Base-by-base conservation (phyloP, 768 basidiomycete species). In the Psilocybe tampanensis region DNA sequence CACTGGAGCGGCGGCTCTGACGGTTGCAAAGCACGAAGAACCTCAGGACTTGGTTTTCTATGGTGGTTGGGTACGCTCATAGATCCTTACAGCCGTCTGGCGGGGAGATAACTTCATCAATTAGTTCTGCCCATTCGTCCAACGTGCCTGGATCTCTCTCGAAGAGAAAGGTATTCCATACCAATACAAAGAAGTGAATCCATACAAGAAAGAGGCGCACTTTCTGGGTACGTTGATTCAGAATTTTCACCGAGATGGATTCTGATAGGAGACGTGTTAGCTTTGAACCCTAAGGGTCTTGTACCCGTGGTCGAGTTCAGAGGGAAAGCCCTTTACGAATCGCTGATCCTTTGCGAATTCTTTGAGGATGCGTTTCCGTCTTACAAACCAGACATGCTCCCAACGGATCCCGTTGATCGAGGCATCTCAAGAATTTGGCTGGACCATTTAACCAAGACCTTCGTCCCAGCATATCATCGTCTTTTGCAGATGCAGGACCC, bases 161-260 rank as follows among this genome's bases (percentile, higher is more conserved):
- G 86, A 90, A 64, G 88, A 89, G 65, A 81, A 77, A 52, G 80
- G 80, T 0, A 82, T 89, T 24, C 82, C 83, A 1, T 90, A 89
- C 63, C 85, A 86, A 59, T 88, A 86, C 66, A 79, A 80, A 56
- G 85, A 88, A 65, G 78, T 84, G 19, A 86, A 88, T 68, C 86
- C 86, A 2, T 89, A 89, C 75, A 86, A 85, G 71, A 89, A 88
- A 62, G 84, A 83, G 63, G 70, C 76, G 15, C 76, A 81, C 41
- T 84, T 84, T 64, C 72, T 85, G 26, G 79, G 82, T 81, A 57
- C 33, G 76, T 54, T 26, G n/a, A 19, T 24, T 17, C n/a, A 6
- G 2, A n/a, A 13, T 26, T 26, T 58, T 64, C 29, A 45, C 65
- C 75, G 76, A 74, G 3, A 12, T n/a, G 61, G 3, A 17, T 21